Evolutionary conservation across 1,284 basidiomycete species (phyloP), one percentile per base, ranked within the genome.

Genomic region (Ganoderma resinaceum): DNA sequence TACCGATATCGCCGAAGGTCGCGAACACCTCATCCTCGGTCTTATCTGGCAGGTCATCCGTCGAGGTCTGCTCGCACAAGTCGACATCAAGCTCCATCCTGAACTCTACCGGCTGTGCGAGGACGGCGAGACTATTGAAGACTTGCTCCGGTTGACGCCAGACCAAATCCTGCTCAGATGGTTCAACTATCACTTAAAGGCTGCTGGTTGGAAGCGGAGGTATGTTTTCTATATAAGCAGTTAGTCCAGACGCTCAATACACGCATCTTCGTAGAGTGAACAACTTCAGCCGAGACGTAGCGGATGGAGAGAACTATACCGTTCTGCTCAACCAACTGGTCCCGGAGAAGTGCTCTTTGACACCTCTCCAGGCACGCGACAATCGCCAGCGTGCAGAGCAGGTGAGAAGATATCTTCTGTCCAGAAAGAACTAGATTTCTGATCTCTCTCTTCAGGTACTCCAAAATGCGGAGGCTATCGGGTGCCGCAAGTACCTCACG

Each of bases 21-120:
- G 95, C 68, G 97, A 99, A 80, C 97, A 99, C 82, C 87, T 99
- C 61, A 99, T 99, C 72, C 90, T 99, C n/a, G 97, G 98, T 43
- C 85, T 99, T 72, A 98, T 99, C 78, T 99, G 97, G 97, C 97
- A 99, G 82, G 89, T 99, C 82, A 99, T 99, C 76, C 90, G 97
- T 63, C 88, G 95, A 70, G 98, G 98, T 76, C 83, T 99, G 74
- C 90, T 99, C 70, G 91, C 91, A 58, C 97, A 98, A 81, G 95
- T 99, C 70, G 97, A 99, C 79, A 96, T 99, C 86, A 99, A 98
- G 86, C 87, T 97, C 49, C 97, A 99, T 79, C 97, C 97, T 0
- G 98, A 99, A 82, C 82, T 99, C 68, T 99, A 98, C 81, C 89
- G 97, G 14, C 86, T 99, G 42, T 92, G 98, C 75, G 96, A 99